Evolutionary conservation across 1,284 basidiomycete genomes (phyloP), one percentile per base, ranked within the genome.

Genomic region (Ceratobasidium sp.): DNA sequence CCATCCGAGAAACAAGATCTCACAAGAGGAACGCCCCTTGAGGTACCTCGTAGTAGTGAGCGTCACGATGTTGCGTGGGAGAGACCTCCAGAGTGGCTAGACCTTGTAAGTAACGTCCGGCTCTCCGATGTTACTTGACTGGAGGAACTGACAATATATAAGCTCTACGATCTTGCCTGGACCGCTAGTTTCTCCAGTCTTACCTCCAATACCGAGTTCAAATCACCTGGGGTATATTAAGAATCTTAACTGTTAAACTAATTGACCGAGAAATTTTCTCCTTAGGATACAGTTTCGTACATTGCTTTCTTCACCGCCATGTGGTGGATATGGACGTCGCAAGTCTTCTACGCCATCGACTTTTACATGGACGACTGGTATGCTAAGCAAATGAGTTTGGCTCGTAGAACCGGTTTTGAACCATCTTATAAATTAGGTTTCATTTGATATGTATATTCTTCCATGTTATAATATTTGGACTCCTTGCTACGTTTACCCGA

Each of bases 111-210:
- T 60, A 4, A 23, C n/a, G n/a, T n/a, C n/a, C n/a, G n/a, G n/a
- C n/a, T n/a, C n/a, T n/a, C n/a, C n/a, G n/a, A n/a, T n/a, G n/a
- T n/a, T n/a, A n/a, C n/a, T n/a, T n/a, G n/a, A n/a, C n/a, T n/a
- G n/a, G n/a, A n/a, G n/a, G n/a, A n/a, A n/a, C n/a, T n/a, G n/a
- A n/a, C n/a, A n/a, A n/a, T n/a, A n/a, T n/a, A n/a, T n/a, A 23
- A 77, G 73, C 44, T 77, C 53, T 77, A 77, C n/a, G 73, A 77
- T n/a, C 53, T 77, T 5, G 73, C 73, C 2, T 77, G 73, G 73
- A 77, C 73, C 10, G 73, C 73, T n/a, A 77, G 60, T 10, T 77
- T 77, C 42, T 26, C 73, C 7, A 77, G 49, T 20, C 42, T 77
- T 3, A 77, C 73, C 1, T 28, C 46, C 4, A 67, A 58, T 28